Evolutionary conservation across 345 rosid species (phyloP).

Genomic region (Geranium brycei): DNA sequence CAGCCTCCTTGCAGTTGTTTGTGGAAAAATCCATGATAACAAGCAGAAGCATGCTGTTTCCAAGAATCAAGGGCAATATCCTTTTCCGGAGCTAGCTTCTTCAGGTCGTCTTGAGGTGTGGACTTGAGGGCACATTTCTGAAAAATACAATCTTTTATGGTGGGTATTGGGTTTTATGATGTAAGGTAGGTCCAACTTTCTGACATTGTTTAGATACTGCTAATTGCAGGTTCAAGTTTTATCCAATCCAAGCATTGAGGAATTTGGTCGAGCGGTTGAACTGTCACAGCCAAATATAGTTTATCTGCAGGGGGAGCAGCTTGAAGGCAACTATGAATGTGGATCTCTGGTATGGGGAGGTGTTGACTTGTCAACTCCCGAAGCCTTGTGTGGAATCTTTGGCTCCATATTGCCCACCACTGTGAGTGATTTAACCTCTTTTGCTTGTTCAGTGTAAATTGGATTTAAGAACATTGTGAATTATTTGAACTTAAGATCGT

Average conservation of each 20-base stretch:
- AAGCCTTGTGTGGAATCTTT: slow-evolving; percentile 52
- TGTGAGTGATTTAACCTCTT: slow-evolving; percentile 37
- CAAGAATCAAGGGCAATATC: slow-evolving; percentile 45
- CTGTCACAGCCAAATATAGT: slow-evolving; percentile 56
- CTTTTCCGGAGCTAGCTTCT: slow-evolving; percentile 72
- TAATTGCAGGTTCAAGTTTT: slow-evolving; percentile 67
- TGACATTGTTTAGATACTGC: slow-evolving; percentile 4
- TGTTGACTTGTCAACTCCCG: slow-evolving; percentile 61
- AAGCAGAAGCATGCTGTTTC: slow-evolving; percentile 31
- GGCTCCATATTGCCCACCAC: slow-evolving; percentile 68
- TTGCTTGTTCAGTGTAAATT: slow-evolving; percentile 4
- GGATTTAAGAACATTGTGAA: neutral
- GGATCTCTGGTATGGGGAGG: slow-evolving; percentile 54
- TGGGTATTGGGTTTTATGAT: slow-evolving; percentile 2
- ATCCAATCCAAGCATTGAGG: slow-evolving; percentile 57
- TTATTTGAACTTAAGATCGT: neutral
- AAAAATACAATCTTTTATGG: neutral
- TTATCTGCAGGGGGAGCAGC: slow-evolving; percentile 68
- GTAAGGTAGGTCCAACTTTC: neutral
- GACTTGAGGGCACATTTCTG: slow-evolving; percentile 1
- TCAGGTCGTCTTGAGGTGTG: slow-evolving; percentile 80
- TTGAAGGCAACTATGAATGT: slow-evolving; percentile 52
- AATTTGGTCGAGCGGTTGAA: slow-evolving; percentile 47
- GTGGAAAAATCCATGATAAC: slow-evolving; percentile 33
- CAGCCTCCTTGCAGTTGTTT: slow-evolving; percentile 63